phyloP scores from a whole-genome alignment of 2,329 filamentous ascomycete genomes.

The Tympanopsis confertula region DNA sequence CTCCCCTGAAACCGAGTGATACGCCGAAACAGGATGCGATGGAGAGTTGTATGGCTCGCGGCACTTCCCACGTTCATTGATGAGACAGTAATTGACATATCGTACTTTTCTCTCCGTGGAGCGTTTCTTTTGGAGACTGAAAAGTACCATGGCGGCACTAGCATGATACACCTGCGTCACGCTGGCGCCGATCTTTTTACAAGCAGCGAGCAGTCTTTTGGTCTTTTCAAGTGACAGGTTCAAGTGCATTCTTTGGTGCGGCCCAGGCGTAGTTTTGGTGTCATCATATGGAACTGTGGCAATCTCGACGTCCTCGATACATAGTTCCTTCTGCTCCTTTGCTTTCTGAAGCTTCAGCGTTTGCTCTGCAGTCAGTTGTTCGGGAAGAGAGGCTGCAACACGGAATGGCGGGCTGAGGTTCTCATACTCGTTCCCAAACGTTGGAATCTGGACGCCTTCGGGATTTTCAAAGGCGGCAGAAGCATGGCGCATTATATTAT shows the following conservation, averaged over 20 bases:
- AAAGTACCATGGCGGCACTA: conserved; percentile 13
- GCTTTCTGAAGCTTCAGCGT: conserved; percentile 6
- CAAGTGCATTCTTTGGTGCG: conserved; percentile 13
- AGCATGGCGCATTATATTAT: conserved; percentile 14
- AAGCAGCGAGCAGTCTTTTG: conserved; percentile 6
- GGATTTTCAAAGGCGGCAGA: conserved; percentile 9
- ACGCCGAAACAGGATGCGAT: conserved; percentile 13
- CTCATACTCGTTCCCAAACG: conserved; percentile 8
- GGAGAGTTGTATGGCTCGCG: conserved; percentile 9
- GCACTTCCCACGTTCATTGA: conserved; percentile 16
- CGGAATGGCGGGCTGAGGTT: conserved; percentile 14
- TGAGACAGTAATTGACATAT: conserved; percentile 18
- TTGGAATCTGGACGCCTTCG: conserved; percentile 3
- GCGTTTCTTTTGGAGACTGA: conserved; percentile 11
- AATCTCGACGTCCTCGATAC: conserved; percentile 2
- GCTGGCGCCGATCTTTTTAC: conserved; percentile 9
- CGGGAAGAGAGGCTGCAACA: conserved; percentile 11
- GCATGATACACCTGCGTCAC: conserved; percentile 20
- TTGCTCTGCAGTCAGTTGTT: conserved; percentile 5
- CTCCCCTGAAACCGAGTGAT: conserved; percentile 16
- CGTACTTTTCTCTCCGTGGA: conserved; percentile 3
- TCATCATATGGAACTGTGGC: conserved; percentile 9
- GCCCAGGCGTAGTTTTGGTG: conserved; percentile 7
- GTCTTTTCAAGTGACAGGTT: conserved; percentile 9
- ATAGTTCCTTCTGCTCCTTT: conserved; percentile 1